Evolutionary conservation across 2,329 filamentous ascomycete species (phyloP).

Genomic region (Beauveria scarabaeidicola): DNA sequence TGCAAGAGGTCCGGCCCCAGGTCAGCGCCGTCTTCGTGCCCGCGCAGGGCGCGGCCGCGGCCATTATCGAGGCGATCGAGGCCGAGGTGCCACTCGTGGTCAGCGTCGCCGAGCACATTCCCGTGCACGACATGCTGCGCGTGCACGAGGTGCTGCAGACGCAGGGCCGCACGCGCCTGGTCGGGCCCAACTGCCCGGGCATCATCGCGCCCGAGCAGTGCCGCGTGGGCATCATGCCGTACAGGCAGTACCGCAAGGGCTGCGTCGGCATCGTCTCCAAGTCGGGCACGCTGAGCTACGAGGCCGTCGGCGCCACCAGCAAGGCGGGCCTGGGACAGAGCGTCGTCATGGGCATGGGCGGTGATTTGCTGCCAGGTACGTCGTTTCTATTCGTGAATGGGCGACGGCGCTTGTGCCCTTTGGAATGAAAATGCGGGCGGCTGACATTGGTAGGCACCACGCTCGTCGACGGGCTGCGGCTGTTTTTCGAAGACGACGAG

Average conservation of each 20-base stretch:
- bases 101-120: slow-evolving; percentile 72
- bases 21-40: slow-evolving; percentile 68
- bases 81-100: slow-evolving; percentile 71
- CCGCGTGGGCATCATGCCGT: slow-evolving; percentile 33
- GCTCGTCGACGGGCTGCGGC: slow-evolving; percentile 58
- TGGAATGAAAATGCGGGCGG: not conserved
- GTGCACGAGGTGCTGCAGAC: slow-evolving; percentile 60
- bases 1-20: slow-evolving; percentile 40
- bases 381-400: not conserved
- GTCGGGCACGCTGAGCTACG: slow-evolving; percentile 72
- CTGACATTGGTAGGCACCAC: slow-evolving; percentile 40
- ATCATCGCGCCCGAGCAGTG: slow-evolving; percentile 70
- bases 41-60: slow-evolving; percentile 54
- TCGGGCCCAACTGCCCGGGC: slow-evolving; percentile 74
- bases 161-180: slow-evolving; percentile 62
- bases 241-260: slow-evolving; percentile 40
- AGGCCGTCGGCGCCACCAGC: slow-evolving; percentile 67
- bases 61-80: slow-evolving; percentile 68
- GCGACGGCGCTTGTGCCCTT: too few species aligned
- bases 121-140: slow-evolving; percentile 67
- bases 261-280: slow-evolving; percentile 71
- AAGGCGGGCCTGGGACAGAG: slow-evolving; percentile 69
- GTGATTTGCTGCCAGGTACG: slow-evolving; percentile 59
- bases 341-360: slow-evolving; percentile 68
- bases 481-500: slow-evolving; percentile 59